These are phyloP conservation scores for Grigorovia humatica DNA, from an alignment of 805 yeast species.

Conservation along the genomic window DNA sequence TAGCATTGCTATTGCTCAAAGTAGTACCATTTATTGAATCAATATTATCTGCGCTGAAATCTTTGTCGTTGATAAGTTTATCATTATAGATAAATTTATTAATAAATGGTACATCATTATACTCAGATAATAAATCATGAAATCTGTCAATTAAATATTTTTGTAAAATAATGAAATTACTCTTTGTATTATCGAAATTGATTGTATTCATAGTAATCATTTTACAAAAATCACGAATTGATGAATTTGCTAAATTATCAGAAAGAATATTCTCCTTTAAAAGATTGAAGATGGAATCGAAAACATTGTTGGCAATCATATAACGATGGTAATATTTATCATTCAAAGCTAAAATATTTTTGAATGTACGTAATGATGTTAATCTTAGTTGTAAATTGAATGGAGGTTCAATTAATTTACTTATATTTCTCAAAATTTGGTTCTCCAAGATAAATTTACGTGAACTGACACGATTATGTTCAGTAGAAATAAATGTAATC, in stretches of 20 bases:
- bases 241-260: conserved; percentile 63
- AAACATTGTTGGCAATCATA: conserved; percentile 45
- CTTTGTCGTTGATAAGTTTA: background rate
- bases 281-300: conserved; percentile 39
- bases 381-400: conserved; percentile 44
- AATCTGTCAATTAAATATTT: conserved; percentile 25
- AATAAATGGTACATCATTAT: conserved; percentile 24
- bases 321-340: conserved; percentile 51
- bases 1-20: too few species aligned
- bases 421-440: conserved; percentile 46
- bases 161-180: conserved; percentile 22
- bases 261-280: conserved; percentile 38
- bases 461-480: conserved; percentile 49
- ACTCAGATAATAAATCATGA: conserved; percentile 22
- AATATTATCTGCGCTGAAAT: background rate
- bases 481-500: conserved; percentile 52
- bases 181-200: conserved; percentile 6
- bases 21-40: background rate
- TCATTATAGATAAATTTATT: conserved; percentile 10
- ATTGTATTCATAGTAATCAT: conserved; percentile 26
- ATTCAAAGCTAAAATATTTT: conserved; percentile 48
- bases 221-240: conserved; percentile 61
- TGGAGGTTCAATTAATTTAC: conserved; percentile 34
- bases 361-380: conserved; percentile 60
- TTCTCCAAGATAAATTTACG: conserved; percentile 55